Percentiles rank a stretch among this genome's conserved stretches.
phyloP scores from a whole-genome alignment of 768 basidiomycete genomes.

The Agaricus subrufescens region DNA sequence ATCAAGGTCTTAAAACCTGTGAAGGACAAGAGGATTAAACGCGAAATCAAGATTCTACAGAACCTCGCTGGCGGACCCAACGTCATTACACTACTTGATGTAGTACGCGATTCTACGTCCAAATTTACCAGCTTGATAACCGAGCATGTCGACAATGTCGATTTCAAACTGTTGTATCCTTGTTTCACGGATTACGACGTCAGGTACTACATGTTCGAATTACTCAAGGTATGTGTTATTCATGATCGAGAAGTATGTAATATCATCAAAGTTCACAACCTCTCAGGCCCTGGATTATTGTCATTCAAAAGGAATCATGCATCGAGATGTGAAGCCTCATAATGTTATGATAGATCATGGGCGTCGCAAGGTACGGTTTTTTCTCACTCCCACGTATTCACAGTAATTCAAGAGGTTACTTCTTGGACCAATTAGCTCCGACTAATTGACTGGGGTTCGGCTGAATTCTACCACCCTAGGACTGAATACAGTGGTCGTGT shows the following conservation, averaged over 20 bases:
- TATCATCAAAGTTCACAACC: slow-evolving; percentile 11
- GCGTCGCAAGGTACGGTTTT: slow-evolving; percentile 72
- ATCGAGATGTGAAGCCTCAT: slow-evolving; percentile 96
- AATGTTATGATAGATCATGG: slow-evolving; percentile 99
- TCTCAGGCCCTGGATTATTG: slow-evolving; percentile 90
- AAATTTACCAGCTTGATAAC: slow-evolving; percentile 97
- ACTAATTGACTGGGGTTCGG: slow-evolving; percentile 97
- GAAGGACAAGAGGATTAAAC: slow-evolving; percentile 99
- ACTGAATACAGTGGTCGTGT: slow-evolving; percentile 98
- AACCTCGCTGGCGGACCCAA: slow-evolving; percentile 96
- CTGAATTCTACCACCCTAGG: slow-evolving; percentile 97
- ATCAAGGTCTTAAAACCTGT: slow-evolving; percentile 99
- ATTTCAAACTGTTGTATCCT: slow-evolving; percentile 95
- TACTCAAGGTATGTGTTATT: slow-evolving; percentile 66
- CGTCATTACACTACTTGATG: slow-evolving; percentile 88
- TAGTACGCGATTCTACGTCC: slow-evolving; percentile 91
- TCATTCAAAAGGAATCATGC: slow-evolving; percentile 99
- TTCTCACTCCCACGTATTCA: neutral
- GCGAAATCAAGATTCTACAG: slow-evolving; percentile 97
- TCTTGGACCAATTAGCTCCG: slow-evolving; percentile 54
- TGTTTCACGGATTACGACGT: slow-evolving; percentile 95
- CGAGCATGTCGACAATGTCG: slow-evolving; percentile 97
- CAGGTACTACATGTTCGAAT: slow-evolving; percentile 93
- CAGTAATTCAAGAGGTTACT: neutral
- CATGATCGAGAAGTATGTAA: neutral